Evolutionary conservation across 768 basidiomycete species (phyloP).

Genomic region (Serendipita sp.): DNA sequence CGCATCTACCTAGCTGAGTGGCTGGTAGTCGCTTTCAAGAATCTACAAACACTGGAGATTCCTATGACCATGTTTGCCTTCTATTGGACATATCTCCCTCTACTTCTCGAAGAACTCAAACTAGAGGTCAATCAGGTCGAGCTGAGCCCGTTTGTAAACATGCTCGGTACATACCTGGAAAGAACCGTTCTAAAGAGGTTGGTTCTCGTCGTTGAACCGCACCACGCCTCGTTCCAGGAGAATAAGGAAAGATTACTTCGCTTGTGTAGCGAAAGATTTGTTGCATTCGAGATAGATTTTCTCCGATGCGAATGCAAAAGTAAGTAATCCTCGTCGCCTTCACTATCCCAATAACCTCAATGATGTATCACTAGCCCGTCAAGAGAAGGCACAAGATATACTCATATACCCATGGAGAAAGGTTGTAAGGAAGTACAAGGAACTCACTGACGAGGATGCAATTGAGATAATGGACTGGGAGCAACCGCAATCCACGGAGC

Average conservation of each 20-base stretch:
- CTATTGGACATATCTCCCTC: not conserved
- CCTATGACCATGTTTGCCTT: not conserved
- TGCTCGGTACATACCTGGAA: not conserved
- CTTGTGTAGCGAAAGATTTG: not conserved
- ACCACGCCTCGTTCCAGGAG: not conserved
- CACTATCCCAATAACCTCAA: no score
- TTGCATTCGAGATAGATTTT: not conserved
- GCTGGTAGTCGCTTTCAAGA: not conserved
- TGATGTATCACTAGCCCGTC: no score
- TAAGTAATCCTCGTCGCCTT: no score
- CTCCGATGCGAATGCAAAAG: no score
- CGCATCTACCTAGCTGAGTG: not conserved
- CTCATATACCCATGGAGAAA: no score
- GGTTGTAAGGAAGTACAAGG: no score
- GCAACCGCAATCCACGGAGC: no score
- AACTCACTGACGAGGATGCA: no score
- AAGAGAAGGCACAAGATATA: no score
- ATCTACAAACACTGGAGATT: not conserved
- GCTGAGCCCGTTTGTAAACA: not conserved
- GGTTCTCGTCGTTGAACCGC: not conserved
- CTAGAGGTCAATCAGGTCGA: not conserved
- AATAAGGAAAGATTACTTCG: not conserved
- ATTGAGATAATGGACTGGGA: no score
- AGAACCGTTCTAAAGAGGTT: not conserved
- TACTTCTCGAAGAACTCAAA: not conserved